Base-by-base conservation (phyloP, 768 basidiomycete genomes). In the Suillus luteus region DNA sequence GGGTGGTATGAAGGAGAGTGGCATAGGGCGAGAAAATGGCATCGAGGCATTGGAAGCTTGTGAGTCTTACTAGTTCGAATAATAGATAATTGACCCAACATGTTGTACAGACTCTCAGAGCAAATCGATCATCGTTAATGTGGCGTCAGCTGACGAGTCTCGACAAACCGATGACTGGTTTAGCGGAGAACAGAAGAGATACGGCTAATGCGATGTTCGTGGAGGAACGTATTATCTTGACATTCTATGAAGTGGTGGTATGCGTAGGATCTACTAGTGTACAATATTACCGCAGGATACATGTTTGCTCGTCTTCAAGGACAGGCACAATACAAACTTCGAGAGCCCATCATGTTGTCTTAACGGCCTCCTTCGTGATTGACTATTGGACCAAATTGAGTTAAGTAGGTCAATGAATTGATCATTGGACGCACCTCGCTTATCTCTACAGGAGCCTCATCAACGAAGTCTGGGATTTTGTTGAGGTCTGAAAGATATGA, bases 1-100 rank as follows among this genome's bases (percentile, higher is more conserved):
- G 91, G 92, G 92, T 22, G 92, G 92, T 7, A 91, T 93, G 91
- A 93, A 94, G 73, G 89, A 90, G 67, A 94, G 92, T 69, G 93
- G 93, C 1, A 89, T 93, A 60, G 93, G 93, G 6, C 77, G 93
- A 63, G 93, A 95, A 72, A 95, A 95, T 66, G 93, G 93, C 1
- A 63, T 90, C 5, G 93, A 94, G 71, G 91, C 92, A 17, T 85
- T 88, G 59, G 85, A 91, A 72, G 83, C 89, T 65, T 94, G 92
- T 92, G 65, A 64, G 90, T 60, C 24, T 51, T 2, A 14, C 33
- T 8, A 31, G 57, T 12, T 46, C 24, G 38, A 11, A 27, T 52
- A 43, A 37, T 7, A 19, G 24, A 31, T 15, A 7, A n/a, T 24
- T 37, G 15, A 43, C 37, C 31, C 31, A 15, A 55, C 31, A 66